Evolutionary conservation across 2,329 filamentous ascomycete species (phyloP), one percentile per base, ranked within the genome.

Genomic region (Aspergillus ustus): DNA sequence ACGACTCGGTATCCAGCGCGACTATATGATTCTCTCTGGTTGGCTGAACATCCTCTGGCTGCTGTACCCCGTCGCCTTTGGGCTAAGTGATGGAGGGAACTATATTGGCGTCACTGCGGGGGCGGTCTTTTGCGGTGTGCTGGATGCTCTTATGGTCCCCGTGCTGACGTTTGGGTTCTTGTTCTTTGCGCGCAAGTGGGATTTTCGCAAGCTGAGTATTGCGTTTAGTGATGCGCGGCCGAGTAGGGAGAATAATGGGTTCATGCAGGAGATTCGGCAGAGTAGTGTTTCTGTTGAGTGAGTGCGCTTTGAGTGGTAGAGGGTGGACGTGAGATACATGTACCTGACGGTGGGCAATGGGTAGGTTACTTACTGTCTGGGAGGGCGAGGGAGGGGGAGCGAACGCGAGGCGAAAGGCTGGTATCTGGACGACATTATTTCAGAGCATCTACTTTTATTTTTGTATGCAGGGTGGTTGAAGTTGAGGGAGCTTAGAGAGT

Each of bases 101-200:
- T 63, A 70, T 54, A 82, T 86, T 59, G 77, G 78, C 37, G 79
- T 82, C 44, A 83, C 81, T 0, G 69, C 75, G 8, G 72, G 73
- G 51, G 78, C 80, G 66, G 78, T 85, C 74, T 85, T 82, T 73
- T 86, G 83, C 63, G 84, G 84, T 50, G 74, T 86, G 46, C 77
- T 87, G 28, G 84, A 87, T 63, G 40, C 83, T 9, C 72, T 86
- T 5, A 69, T 84, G 62, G 60, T 85, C 3, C 80, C 82, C 11
- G 77, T 79, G 17, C 64, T 83, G 13, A 74, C 79, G 45, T 69
- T 71, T 84, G 6, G 75, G 6, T 44, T 67, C 17, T 48, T 67
- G 54, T 52, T 66, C 48, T 50, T 66, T 15, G 57, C 82, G 11
- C 74, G 78, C 62, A 73, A 71, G 22, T 85, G 85, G 83, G 83